Evolutionary conservation across 495 filamentous ascomycete species (phyloP).

Genomic region (Entonaema liquescens): DNA sequence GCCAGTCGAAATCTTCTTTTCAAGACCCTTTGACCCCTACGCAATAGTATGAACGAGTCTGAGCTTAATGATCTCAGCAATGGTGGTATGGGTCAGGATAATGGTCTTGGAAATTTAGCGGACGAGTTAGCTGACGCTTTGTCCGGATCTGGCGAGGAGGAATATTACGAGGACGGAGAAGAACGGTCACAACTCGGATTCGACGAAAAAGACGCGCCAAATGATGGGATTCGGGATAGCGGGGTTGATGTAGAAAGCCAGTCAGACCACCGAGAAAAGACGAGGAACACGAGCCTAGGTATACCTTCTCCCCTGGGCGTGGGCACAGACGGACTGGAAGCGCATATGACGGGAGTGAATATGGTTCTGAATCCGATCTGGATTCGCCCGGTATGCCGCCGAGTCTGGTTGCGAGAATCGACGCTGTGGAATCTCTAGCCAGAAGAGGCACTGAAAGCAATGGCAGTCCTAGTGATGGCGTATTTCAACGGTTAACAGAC

Average conservation of each 20-base stretch:
- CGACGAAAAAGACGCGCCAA: constrained; percentile 14
- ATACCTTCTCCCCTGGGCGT: constrained; percentile 52
- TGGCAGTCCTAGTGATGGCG: constrained; percentile 71
- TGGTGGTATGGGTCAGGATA: constrained; percentile 52
- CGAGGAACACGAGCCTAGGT: constrained; percentile 46
- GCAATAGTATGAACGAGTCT: constrained; percentile 58
- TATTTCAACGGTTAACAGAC: constrained; percentile 76
- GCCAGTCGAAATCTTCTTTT: constrained; percentile 68
- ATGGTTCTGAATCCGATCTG: constrained; percentile 76
- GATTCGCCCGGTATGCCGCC: constrained; percentile 75
- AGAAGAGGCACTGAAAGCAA: constrained; percentile 76
- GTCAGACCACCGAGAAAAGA: constrained; percentile 37
- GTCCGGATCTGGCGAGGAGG: constrained; percentile 61
- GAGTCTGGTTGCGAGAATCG: constrained; percentile 76
- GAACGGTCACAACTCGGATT: constrained; percentile 39
- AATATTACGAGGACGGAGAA: constrained; percentile 68
- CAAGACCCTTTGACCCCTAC: constrained; percentile 68
- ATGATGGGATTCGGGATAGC: constrained; percentile 50
- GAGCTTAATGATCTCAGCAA: constrained; percentile 59
- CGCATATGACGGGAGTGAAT: constrained; percentile 69
- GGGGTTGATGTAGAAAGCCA: constrained; percentile 57
- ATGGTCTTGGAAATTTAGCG: constrained; percentile 82
- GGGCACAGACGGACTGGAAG: constrained; percentile 58
- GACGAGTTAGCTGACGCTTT: constrained; percentile 76
- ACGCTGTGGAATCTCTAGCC: constrained; percentile 77